These are phyloP conservation scores for Penicillium herquei DNA, from an alignment of 495 filamentous ascomycete species.

Conservation along the genomic window DNA sequence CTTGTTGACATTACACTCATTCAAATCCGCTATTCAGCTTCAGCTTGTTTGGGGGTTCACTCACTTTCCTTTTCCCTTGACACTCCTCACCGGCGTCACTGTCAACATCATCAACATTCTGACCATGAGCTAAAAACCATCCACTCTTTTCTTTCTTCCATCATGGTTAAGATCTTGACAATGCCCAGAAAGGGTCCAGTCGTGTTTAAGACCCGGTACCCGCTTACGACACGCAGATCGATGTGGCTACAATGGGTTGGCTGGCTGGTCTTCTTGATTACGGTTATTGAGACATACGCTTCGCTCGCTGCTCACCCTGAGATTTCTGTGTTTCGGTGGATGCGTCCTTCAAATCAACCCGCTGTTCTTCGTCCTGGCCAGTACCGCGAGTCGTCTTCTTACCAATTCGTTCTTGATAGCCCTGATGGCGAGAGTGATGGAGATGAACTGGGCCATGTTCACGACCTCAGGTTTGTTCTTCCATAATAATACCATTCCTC, in stretches of 20 bases:
- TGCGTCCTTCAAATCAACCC: not conserved
- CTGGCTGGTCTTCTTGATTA: constrained; percentile 7
- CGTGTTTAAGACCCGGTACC: constrained; percentile 2
- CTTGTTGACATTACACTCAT: not conserved
- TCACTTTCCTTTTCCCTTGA: not conserved
- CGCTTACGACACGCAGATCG: constrained; percentile 4
- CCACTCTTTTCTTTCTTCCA: not conserved
- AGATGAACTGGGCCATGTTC: constrained; percentile 16
- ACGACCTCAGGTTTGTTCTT: constrained; percentile 18
- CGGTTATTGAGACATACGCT: constrained; percentile 8
- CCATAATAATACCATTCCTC: too few relatives aligned
- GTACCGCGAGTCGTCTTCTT: constrained; percentile 6
- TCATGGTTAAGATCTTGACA: not conserved
- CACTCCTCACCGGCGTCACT: not conserved
- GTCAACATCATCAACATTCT: not conserved
- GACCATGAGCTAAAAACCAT: not conserved
- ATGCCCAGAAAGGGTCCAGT: constrained; percentile 4
- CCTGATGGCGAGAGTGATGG: constrained; percentile 16
- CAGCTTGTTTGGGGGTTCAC: not conserved
- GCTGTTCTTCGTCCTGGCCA: constrained; percentile 21
- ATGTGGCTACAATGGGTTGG: constrained; percentile 14
- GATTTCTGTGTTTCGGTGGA: not conserved
- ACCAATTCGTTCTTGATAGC: not conserved
- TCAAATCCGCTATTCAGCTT: not conserved
- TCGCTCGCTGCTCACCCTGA: constrained; percentile 4